phyloP scores from a whole-genome alignment of 2,329 filamentous ascomycete species.

The Fusarium pseudonygamai region DNA sequence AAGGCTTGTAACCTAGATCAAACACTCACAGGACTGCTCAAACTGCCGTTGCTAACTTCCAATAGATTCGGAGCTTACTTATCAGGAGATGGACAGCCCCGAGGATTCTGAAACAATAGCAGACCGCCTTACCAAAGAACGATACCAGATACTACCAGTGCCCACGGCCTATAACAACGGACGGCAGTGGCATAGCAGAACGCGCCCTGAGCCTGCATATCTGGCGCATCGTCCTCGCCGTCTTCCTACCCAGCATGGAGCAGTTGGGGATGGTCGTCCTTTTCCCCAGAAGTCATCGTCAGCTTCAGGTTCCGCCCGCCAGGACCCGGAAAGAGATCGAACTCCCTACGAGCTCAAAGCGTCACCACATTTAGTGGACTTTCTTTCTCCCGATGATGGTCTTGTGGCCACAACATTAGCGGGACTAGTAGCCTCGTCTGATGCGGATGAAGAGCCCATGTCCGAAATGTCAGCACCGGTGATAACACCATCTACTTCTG shows the following conservation, averaged over 20 bases:
- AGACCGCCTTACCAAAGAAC: background rate
- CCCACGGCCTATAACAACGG: background rate
- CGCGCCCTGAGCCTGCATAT: background rate
- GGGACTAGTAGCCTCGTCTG: background rate
- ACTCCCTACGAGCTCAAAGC: background rate
- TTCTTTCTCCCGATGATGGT: background rate
- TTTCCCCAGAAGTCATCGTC: background rate
- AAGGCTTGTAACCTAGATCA: background rate
- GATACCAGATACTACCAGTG: background rate
- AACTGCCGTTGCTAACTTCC: background rate
- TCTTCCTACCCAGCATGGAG: background rate
- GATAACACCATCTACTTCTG: background rate
- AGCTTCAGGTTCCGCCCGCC: background rate
- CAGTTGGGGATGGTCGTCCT: conserved; percentile 1
- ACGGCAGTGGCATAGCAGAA: background rate
- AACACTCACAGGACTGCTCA: background rate
- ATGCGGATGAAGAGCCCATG: background rate
- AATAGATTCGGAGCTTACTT: background rate
- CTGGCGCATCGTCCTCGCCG: background rate
- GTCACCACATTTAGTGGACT: background rate
- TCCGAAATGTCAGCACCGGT: background rate
- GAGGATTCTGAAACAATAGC: background rate
- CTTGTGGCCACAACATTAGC: background rate
- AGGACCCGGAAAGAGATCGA: background rate
- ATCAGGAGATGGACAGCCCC: background rate